Percentiles rank a stretch among this genome's conserved stretches.
These are phyloP conservation scores for Nannochloris sp. DNA, from an alignment of 139 green algal genomes.

Conservation along the genomic window DNA sequence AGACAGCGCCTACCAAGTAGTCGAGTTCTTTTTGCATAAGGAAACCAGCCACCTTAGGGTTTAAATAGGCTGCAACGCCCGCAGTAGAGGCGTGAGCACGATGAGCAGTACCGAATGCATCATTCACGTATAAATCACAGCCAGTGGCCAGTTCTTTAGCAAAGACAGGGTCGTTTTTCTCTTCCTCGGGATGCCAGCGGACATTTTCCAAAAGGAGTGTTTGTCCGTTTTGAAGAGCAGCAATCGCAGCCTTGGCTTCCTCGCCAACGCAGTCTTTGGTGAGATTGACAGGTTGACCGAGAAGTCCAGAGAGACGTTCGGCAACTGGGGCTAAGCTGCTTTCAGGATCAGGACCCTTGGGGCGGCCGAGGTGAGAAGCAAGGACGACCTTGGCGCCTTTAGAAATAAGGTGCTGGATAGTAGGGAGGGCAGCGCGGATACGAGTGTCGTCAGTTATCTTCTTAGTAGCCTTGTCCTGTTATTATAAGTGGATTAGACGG, in stretches of 20 bases:
- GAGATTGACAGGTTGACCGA: slow-evolving; percentile 70
- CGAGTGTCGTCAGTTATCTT: slow-evolving; percentile 95
- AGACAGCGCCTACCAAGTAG: slow-evolving; percentile 84
- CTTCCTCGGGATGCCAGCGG: slow-evolving; percentile 93
- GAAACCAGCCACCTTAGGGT: slow-evolving; percentile 22
- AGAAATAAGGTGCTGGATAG: slow-evolving; percentile 59
- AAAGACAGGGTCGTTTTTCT: slow-evolving; percentile 90
- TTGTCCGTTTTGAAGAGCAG: slow-evolving; percentile 70
- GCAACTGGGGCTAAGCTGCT: slow-evolving; percentile 45
- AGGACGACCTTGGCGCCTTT: slow-evolving; percentile 95
- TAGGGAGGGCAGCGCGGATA: slow-evolving; percentile 91
- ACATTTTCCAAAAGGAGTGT: slow-evolving; percentile 41
- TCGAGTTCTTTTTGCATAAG: slow-evolving; percentile 96
- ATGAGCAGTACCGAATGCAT: slow-evolving; percentile 98
- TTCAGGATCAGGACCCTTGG: slow-evolving; percentile 94
- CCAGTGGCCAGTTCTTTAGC: slow-evolving; percentile 85
- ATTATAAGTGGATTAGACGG: background rate
- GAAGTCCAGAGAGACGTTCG: slow-evolving; percentile 70
- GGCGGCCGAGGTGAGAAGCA: slow-evolving; percentile 90
- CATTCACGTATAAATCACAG: slow-evolving; percentile 95
- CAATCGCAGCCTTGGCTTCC: slow-evolving; percentile 58
- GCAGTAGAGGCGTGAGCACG: slow-evolving; percentile 95
- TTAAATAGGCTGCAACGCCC: slow-evolving; percentile 85
- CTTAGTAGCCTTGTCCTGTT: slow-evolving; percentile 26
- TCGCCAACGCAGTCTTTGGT: slow-evolving; percentile 91